Evolutionary conservation across 2,329 filamentous ascomycete genomes (phyloP), one percentile per base, ranked within the genome.

Genomic region (Endoconidiophora polonica): DNA sequence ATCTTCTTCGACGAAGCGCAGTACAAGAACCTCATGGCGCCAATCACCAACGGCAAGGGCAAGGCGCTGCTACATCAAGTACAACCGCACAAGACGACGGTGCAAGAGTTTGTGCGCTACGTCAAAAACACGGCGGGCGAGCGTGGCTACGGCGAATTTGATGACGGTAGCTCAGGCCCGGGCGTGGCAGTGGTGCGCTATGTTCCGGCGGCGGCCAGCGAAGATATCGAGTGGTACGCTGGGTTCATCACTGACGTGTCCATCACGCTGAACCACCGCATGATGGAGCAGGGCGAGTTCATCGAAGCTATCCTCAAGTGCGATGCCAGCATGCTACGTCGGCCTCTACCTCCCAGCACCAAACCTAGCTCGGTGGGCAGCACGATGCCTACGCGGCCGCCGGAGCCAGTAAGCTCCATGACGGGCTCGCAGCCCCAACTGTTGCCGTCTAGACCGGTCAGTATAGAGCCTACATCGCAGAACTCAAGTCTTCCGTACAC

Each of bases 271-370:
- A 81, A 87, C 54, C 87, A 94, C 61, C 77, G 86, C 3, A 79
- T 87, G 2, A 81, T 95, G 48, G 79, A 90, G 57, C 87, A 95
- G 59, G 87, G 83, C 52, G 88, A 95, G 58, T 94, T 98, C 55
- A 71, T 98, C 2, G 86, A 94, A 62, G 84, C 84, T 1, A 91
- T 98, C 43, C 66, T 96, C 24, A 78, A 71, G n/a, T 83, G 82
- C 46, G 81, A 96, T 64, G 77, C 86, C 5, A 77, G 74, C 53
- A 72, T 75, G 41, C 68, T 96, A 18, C 79, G 84, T 52, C 75
- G 79, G 37, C 73, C 79, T 4, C 71, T 93, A 2, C 72, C 81
- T 55, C 65, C 75, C 29, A 29, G 44, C 55, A 2, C 50, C 53
- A 23, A 57, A 44, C 5, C 5, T 33, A 16, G 43, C 12, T 18